Evolutionary conservation across 2,329 filamentous ascomycete species (phyloP), one percentile per base, ranked within the genome.

Genomic region (Diaporthe ampelina): DNA sequence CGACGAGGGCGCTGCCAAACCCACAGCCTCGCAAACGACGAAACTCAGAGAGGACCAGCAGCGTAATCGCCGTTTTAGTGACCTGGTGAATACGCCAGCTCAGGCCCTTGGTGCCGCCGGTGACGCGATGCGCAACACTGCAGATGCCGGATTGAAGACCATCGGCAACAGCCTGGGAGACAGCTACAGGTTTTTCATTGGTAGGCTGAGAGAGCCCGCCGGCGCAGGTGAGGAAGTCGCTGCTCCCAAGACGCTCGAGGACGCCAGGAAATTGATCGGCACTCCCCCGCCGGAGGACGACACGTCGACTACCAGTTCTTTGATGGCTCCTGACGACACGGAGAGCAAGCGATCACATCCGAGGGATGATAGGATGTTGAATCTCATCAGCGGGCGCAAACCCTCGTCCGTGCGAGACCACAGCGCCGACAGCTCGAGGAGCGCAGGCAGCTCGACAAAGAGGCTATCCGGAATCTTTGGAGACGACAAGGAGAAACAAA

Each of bases 141-240:
- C 97, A 15, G 97, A 99, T 80, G 95, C 98, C 81, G 91, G 95
- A 1, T 88, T 98, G 77, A 97, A 98, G 81, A 97, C 92, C 48
- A 98, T 99, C 77, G 94, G 96, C 76, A 95, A 90, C 80, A 97
- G 95, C 63, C 86, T 98, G 5, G 95, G 96, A 75, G 95, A 94
- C 79, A 98, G 95, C 81, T 97, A 98, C 84, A 97, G 95, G 75
- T 97, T 98, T 81, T 86, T 99, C 32, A 91, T 99, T 72, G 96
- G 96, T 21, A 94, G 95, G 78, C 87, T 98, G 26, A 94, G 94
- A 76, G 79, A 84, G 78, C 78, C 80, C 17, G 81, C 83, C 2
- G 83, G 84, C 37, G 82, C 84, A 8, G 83, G 85, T 29, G 83
- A 83, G 58, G 85, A 88, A 21, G 88, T 91, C 3, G 84, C 91